Conservation (phyloP, 139 green algal genomes). For the Tetratostichococcus sp. region DNA sequence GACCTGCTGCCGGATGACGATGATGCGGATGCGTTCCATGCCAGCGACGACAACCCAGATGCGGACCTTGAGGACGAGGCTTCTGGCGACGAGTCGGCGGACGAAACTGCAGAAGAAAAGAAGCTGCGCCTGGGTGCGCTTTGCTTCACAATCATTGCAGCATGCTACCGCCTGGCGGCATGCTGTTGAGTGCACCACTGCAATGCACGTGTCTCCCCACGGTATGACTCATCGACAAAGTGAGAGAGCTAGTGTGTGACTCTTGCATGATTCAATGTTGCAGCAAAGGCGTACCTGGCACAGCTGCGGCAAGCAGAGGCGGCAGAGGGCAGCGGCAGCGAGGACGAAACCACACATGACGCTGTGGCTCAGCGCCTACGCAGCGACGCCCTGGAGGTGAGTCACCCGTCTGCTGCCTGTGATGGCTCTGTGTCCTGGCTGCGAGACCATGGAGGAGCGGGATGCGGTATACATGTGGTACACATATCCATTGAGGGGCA, state of each 20-base stretch:
- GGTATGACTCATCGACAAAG: too few species aligned
- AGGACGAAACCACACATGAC: background rate
- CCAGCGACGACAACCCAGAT: slow-evolving; percentile 39
- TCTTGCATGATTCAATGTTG: slow-evolving; percentile 14
- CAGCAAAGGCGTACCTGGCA: slow-evolving; percentile 75
- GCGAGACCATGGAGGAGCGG: too few species aligned
- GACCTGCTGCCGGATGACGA: slow-evolving; percentile 38
- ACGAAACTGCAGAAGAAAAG: slow-evolving; percentile 82
- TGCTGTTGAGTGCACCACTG: too few species aligned
- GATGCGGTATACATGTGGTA: background rate
- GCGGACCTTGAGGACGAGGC: slow-evolving; percentile 7
- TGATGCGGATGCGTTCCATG: slow-evolving; percentile 27
- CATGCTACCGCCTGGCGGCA: too few species aligned
- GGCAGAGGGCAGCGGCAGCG: slow-evolving; percentile 20
- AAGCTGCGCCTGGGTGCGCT: slow-evolving; percentile 61
- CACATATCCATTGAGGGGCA: too few species aligned
- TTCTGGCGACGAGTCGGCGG: slow-evolving; percentile 36
- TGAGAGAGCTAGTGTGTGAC: too few species aligned
- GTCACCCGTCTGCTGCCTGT: too few species aligned
- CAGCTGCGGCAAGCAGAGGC: slow-evolving; percentile 42
- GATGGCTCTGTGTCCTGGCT: too few species aligned
- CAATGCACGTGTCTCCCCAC: too few species aligned
- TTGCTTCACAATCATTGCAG: background rate
- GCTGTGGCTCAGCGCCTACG: slow-evolving; percentile 38
- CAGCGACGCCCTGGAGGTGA: slow-evolving; percentile 46